These are phyloP conservation scores for Zalaria sp. DNA, from an alignment of 2,329 filamentous ascomycete genomes.

Conservation along the genomic window DNA sequence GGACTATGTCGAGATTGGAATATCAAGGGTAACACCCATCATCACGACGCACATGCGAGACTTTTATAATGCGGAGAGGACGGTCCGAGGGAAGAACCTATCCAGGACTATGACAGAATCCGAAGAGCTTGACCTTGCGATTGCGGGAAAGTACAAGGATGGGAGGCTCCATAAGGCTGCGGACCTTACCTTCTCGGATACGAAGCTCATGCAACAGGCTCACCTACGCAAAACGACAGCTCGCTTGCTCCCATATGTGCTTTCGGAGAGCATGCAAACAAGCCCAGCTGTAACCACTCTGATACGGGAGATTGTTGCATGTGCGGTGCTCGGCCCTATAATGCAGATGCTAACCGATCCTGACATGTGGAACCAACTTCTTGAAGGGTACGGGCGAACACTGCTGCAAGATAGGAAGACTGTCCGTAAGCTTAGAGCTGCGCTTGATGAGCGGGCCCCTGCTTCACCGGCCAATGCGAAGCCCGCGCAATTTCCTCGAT, in stretches of 20 bases:
- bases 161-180: conserved; percentile 81
- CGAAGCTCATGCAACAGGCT: conserved; percentile 73
- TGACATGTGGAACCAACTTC: conserved; percentile 93
- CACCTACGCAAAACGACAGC: conserved; percentile 67
- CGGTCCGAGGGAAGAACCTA: conserved; percentile 74
- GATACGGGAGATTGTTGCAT: conserved; percentile 80
- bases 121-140: conserved; percentile 86
- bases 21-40: conserved; percentile 73
- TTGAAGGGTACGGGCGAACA: conserved; percentile 62
- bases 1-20: conserved; percentile 72
- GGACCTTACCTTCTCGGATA: conserved; percentile 68
- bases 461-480: conserved; percentile 55
- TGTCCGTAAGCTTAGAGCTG: conserved; percentile 78
- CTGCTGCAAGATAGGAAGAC: conserved; percentile 93
- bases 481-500: conserved; percentile 58
- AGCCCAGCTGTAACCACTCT: conserved; percentile 71
- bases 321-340: conserved; percentile 74
- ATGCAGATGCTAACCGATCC: conserved; percentile 74
- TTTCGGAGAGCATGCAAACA: conserved; percentile 59
- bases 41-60: conserved; percentile 79
- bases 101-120: conserved; percentile 88
- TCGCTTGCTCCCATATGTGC: conserved; percentile 56
- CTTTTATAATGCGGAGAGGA: conserved; percentile 79
- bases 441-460: conserved; percentile 84
- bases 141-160: conserved; percentile 85